These are phyloP conservation scores for Ceratobasidium sp. DNA, from an alignment of 1,284 basidiomycete genomes.

Conservation along the genomic window DNA sequence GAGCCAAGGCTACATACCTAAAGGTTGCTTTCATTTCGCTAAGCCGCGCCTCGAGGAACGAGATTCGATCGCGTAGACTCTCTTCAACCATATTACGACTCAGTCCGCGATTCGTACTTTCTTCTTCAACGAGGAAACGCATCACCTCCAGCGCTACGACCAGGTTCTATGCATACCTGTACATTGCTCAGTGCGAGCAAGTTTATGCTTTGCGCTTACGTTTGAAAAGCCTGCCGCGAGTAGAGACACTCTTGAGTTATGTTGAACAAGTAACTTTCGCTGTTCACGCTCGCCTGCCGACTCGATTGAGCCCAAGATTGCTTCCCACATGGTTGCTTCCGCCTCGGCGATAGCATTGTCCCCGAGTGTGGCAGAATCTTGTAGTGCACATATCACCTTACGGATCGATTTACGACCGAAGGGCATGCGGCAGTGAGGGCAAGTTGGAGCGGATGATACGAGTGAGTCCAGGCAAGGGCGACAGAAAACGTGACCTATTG, in stretches of 20 bases:
- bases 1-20: too few species aligned
- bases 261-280: not conserved
- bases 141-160: not conserved
- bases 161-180: constrained; percentile 18
- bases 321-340: constrained; percentile 18
- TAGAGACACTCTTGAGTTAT: not conserved
- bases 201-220: not conserved
- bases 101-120: not conserved
- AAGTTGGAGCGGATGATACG: constrained; percentile 1
- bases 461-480: constrained; percentile 25
- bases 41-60: constrained; percentile 28
- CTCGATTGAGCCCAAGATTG: constrained; percentile 10
- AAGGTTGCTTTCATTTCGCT: not conserved
- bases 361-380: not conserved
- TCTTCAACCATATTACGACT: constrained; percentile 16
- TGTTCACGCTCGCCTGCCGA: not conserved
- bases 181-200: too few species aligned
- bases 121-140: not conserved
- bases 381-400: constrained; percentile 5
- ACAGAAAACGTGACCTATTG: constrained; percentile 28
- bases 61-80: constrained; percentile 33
- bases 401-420: not conserved
- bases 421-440: constrained; percentile 16
- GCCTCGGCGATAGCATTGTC: not conserved
- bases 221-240: constrained; percentile 1